Conservation (phyloP, 2,329 filamentous ascomycete genomes). For the Talaromyces sp. region DNA sequence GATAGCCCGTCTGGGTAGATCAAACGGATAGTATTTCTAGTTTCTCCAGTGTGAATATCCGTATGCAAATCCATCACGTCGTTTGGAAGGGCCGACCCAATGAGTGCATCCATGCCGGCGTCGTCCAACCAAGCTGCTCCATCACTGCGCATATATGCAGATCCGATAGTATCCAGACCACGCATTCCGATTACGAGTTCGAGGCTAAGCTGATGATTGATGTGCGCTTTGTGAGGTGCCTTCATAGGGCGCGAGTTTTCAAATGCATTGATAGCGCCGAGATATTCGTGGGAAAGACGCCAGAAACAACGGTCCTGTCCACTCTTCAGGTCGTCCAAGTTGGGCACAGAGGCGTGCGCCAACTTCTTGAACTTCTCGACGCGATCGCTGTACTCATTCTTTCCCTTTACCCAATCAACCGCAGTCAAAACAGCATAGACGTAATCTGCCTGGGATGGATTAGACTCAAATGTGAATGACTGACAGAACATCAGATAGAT, state of each 20-base stretch:
- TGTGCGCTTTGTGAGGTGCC: not conserved
- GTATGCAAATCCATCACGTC: constrained; percentile 7
- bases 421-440: constrained; percentile 3
- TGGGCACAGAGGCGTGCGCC: not conserved
- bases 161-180: not conserved
- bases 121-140: constrained; percentile 6
- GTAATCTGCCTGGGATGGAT: not conserved
- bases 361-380: not conserved
- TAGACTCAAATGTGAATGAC: not conserved
- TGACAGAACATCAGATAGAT: not conserved
- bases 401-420: not conserved
- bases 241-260: not conserved
- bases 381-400: not conserved
- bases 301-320: constrained; percentile 7
- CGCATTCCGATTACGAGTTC: not conserved
- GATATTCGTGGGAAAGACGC: not conserved
- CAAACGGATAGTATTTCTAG: not conserved
- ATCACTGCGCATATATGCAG: constrained; percentile 1
- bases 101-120: not conserved
- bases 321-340: not conserved
- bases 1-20: not conserved
- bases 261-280: not conserved
- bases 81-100: constrained; percentile 6
- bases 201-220: not conserved
- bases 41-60: constrained; percentile 2